phyloP scores from a whole-genome alignment of 202 grass and related monocot genomes.

The Cymbopogon flexuosus region DNA sequence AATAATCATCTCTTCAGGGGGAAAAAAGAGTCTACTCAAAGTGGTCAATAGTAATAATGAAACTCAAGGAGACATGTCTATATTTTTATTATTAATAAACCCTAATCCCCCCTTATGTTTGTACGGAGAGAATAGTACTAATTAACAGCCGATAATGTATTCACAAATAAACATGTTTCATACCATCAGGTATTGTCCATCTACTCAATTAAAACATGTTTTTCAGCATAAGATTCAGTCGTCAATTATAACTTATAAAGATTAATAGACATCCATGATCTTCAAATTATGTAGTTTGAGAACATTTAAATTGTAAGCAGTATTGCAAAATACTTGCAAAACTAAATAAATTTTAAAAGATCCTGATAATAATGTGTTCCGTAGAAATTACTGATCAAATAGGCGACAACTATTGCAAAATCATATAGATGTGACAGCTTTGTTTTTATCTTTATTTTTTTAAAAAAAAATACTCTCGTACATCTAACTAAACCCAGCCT shows the following conservation, averaged over 20 bases:
- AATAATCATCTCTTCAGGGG: too few species aligned
- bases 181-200: neutral
- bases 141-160: neutral
- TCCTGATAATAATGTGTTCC: neutral
- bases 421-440: too few species aligned
- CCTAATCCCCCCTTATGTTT: neutral
- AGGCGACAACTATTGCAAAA: too few species aligned
- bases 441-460: too few species aligned
- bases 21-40: too few species aligned
- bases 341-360: neutral
- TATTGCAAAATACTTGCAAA: neutral
- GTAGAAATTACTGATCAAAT: neutral
- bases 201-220: neutral
- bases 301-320: neutral
- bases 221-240: neutral
- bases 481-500: neutral
- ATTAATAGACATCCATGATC: neutral
- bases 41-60: too few species aligned
- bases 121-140: too few species aligned
- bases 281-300: neutral
- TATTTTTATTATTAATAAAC: neutral
- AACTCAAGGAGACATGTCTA: neutral
- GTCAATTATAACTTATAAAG: too few species aligned
- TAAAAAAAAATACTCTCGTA: neutral
- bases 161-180: neutral